Base-by-base conservation (phyloP, 2,329 filamentous ascomycete genomes). In the Tolypocladium amazonense region DNA sequence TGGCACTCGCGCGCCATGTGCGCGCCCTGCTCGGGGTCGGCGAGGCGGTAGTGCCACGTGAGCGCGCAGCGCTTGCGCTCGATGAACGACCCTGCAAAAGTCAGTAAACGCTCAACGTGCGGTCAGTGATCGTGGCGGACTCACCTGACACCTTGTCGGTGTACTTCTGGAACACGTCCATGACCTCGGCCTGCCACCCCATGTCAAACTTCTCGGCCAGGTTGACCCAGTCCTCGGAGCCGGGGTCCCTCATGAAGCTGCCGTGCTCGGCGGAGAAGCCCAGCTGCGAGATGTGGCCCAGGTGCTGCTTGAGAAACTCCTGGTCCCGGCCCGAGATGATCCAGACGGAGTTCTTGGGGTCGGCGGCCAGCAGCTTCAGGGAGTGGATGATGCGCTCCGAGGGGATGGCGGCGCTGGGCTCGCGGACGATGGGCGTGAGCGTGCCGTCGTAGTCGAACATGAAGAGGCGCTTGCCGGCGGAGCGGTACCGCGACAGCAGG, bases 361-460 rank as follows among this genome's bases (percentile, higher is more conserved):
- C 91, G 0, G 88, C 81, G 0, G 92, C 89, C 50, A 99, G 80
- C 14, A 83, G 82, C 71, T 88, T 90, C 61, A 99, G 80, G 1
- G 88, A 92, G 37, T 87, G 84, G 56, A 96, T 87, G 27, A 97
- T 84, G 27, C 87, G 85, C 66, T 92, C 88, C 0, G 92, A 93
- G 0, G 94, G 94, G 45, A 97, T 87, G 3, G 94, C 94, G 6
- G 91, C 87, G 65, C 88, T 87, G 1, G 94, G 94, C 69, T 97
- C 92, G 66, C 89, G 88, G 59, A 97, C 94, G 67, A 99, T 97
- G 0, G 92, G 90, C 4, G 94, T 97, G 59, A 99, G 82, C 0
- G 94, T 99, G 56, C 94, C 94, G 71, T 99, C 94, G 69, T 99
- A 99, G 76, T 99, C 94, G 71, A 97, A 97, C 90, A 99, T 93